Percentiles rank a stretch among this genome's conserved stretches.
Evolutionary conservation across 2,329 filamentous ascomycete species (phyloP).

Genomic region (Chrysoporthe cubensis): DNA sequence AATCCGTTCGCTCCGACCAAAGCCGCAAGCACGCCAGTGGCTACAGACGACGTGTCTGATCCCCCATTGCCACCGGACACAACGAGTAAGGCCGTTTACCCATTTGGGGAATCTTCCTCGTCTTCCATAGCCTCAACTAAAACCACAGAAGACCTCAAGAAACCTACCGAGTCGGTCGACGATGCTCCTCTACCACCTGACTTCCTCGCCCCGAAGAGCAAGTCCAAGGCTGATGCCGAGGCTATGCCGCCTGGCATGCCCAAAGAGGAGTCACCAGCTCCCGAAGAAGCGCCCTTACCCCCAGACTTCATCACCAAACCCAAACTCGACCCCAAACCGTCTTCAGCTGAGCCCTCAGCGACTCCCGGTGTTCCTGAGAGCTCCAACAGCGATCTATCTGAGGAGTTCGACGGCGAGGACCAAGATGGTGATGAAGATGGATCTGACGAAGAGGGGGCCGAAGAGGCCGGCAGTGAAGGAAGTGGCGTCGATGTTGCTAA

Average conservation of each 20-base stretch:
- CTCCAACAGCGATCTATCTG: constrained; percentile 37
- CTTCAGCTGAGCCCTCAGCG: constrained; percentile 34
- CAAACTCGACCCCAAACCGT: constrained; percentile 33
- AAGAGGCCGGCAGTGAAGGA: constrained; percentile 55
- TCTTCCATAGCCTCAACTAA: constrained; percentile 52
- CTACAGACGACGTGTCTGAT: constrained; percentile 36
- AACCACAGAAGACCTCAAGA: constrained; percentile 37
- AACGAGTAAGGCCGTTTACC: constrained; percentile 56
- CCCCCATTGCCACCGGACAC: constrained; percentile 58
- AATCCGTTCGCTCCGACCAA: constrained; percentile 31
- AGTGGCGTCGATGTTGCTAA: constrained; percentile 69
- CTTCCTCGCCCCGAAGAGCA: constrained; percentile 40
- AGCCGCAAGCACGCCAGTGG: constrained; percentile 44
- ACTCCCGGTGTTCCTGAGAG: constrained; percentile 41
- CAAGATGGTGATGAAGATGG: constrained; percentile 42
- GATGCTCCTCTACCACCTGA: constrained; percentile 39
- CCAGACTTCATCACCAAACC: constrained; percentile 32
- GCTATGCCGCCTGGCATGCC: constrained; percentile 4
- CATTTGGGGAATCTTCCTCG: constrained; percentile 55
- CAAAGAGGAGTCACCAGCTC: constrained; percentile 23
- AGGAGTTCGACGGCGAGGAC: constrained; percentile 36
- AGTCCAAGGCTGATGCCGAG: constrained; percentile 28
- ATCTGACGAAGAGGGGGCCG: constrained; percentile 49
- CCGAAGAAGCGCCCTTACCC: constrained; percentile 35
- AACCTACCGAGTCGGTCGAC: constrained; percentile 27